A percentile compares a stretch with the other conserved stretches of the same genome.
These are phyloP conservation scores for Zalerion maritima DNA, from an alignment of 495 filamentous ascomycete genomes.

Conservation along the genomic window DNA sequence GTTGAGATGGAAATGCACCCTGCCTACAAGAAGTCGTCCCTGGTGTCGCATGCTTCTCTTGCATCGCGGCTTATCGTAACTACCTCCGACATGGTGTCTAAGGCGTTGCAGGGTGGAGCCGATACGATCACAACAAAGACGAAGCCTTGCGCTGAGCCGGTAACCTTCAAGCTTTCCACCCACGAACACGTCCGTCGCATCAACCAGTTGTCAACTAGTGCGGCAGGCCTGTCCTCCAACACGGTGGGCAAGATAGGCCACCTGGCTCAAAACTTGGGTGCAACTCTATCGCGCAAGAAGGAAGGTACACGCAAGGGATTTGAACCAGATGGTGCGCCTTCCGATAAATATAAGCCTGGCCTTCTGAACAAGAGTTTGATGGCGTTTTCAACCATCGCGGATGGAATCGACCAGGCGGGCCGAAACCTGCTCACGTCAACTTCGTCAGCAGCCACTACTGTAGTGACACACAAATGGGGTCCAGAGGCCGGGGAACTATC, in stretches of 20 bases:
- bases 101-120: conserved; percentile 57
- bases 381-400: conserved; percentile 87
- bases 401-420: conserved; percentile 78
- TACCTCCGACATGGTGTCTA: conserved; percentile 61
- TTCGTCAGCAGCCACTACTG: conserved; percentile 58
- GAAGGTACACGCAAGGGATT: conserved; percentile 33
- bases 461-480: conserved; percentile 76
- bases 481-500: conserved; percentile 66
- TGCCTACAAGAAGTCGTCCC: conserved; percentile 68
- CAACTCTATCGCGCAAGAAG: conserved; percentile 47
- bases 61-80: conserved; percentile 92
- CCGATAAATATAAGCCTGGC: conserved; percentile 65
- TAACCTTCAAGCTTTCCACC: conserved; percentile 77
- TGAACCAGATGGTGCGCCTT: conserved; percentile 48
- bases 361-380: conserved; percentile 90
- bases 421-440: conserved; percentile 58
- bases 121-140: conserved; percentile 68
- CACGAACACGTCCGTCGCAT: conserved; percentile 76
- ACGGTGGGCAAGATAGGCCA: conserved; percentile 71
- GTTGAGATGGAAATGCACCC: conserved; percentile 71
- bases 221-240: conserved; percentile 65
- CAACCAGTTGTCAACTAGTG: conserved; percentile 60
- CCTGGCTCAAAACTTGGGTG: conserved; percentile 79
- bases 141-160: conserved; percentile 57
- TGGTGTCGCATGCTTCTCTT: conserved; percentile 79